A percentile compares a stretch with the other conserved stretches of the same genome.
Conservation (phyloP, 768 basidiomycete genomes). For the Podaxis carcinomalis region DNA sequence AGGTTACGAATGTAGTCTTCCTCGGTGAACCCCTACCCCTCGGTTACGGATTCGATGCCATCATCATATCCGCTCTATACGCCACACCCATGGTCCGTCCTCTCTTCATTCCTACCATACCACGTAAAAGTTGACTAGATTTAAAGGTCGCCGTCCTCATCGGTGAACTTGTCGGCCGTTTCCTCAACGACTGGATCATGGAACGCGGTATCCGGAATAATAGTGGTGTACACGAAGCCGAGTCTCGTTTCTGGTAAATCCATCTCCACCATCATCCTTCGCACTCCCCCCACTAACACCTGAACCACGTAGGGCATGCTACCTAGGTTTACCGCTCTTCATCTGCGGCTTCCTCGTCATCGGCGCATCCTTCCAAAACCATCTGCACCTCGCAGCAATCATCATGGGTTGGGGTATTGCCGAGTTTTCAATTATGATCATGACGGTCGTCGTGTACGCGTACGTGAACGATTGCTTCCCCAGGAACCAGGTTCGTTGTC, state of each 20-base stretch:
- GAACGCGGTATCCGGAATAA: conserved; percentile 26
- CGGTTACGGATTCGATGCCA: conserved; percentile 32
- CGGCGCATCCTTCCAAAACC: conserved; percentile 45
- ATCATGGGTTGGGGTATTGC: conserved; percentile 62
- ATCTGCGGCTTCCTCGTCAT: conserved; percentile 49
- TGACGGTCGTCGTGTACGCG: conserved; percentile 46
- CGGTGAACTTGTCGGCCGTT: conserved; percentile 32
- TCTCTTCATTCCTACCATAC: background rate
- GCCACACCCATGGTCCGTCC: conserved; percentile 30
- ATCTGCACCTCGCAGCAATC: conserved; percentile 40
- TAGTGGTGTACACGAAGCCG: conserved; percentile 35
- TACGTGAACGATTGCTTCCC: conserved; percentile 26
- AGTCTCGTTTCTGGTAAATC: conserved; percentile 43
- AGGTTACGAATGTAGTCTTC: conserved; percentile 27
- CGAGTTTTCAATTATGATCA: conserved; percentile 44
- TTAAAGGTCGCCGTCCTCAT: conserved; percentile 28
- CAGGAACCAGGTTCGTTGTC: conserved; percentile 23
- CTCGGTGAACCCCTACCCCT: conserved; percentile 17
- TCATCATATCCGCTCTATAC: conserved; percentile 32
- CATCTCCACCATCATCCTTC: background rate
- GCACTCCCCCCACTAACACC: background rate
- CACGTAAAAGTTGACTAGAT: background rate
- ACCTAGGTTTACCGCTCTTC: conserved; percentile 48
- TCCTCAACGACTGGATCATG: conserved; percentile 30
- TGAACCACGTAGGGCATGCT: conserved; percentile 50